These are phyloP conservation scores for Botrytis squamosa DNA, from an alignment of 2,329 filamentous ascomycete genomes.

Conservation along the genomic window DNA sequence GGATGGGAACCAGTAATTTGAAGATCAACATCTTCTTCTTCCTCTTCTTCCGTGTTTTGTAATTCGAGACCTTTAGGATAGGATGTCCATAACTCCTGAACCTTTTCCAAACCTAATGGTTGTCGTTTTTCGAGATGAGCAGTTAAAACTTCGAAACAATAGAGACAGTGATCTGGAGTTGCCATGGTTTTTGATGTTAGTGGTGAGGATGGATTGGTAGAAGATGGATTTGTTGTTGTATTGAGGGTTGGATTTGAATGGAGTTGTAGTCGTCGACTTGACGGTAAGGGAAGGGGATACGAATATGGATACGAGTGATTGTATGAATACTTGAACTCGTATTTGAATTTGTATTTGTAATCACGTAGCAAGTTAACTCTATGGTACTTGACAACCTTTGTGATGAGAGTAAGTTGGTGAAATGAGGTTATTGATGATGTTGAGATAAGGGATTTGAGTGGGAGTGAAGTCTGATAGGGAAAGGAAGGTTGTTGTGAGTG, in stretches of 20 bases:
- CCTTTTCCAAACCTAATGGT: conserved; percentile 63
- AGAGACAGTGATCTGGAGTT: conserved; percentile 79
- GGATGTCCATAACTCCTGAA: conserved; percentile 62
- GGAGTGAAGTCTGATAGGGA: not conserved
- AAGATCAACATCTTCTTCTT: conserved; percentile 9
- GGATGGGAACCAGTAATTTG: not conserved
- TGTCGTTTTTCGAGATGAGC: conserved; percentile 71
- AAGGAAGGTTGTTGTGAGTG: not conserved
- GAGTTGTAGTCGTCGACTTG: not conserved
- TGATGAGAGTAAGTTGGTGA: not conserved
- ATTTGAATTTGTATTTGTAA: not conserved
- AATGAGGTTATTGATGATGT: not conserved
- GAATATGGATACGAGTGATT: not conserved
- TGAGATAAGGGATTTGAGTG: not conserved
- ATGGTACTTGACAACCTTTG: not conserved
- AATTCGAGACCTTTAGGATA: conserved; percentile 42
- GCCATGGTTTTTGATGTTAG: conserved; percentile 60
- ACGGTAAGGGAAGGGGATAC: not conserved
- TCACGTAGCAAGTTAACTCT: not conserved
- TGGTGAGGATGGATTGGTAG: not conserved
- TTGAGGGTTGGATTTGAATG: not conserved
- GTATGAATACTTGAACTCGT: not conserved
- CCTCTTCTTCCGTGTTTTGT: conserved; percentile 42
- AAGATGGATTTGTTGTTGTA: not conserved
- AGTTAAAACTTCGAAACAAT: conserved; percentile 85